These are phyloP conservation scores for Citrus hindsii DNA, from an alignment of 345 rosid genomes.

Conservation along the genomic window DNA sequence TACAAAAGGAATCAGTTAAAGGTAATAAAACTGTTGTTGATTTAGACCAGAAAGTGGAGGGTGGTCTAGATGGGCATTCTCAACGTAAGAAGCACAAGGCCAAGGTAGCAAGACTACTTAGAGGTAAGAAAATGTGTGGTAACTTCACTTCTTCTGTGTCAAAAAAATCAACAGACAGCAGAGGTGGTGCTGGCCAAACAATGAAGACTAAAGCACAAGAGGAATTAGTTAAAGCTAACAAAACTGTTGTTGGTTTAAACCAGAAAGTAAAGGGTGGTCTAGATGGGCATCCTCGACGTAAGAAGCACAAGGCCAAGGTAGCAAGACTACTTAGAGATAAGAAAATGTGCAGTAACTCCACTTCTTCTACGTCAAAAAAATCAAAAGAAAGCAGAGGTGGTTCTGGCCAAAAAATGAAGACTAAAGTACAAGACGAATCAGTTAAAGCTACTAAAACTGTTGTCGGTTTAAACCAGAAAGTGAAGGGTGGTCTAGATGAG, in stretches of 20 bases:
- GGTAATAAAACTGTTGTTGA: conserved; percentile 8
- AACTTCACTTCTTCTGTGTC: background rate
- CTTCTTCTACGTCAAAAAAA: conserved; percentile 5
- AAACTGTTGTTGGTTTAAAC: no score
- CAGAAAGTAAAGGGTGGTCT: no score
- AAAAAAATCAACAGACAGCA: conserved; percentile 25
- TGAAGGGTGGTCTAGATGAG: background rate
- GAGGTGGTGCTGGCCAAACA: background rate
- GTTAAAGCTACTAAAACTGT: conserved; percentile 12
- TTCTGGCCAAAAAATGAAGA: conserved; percentile 1
- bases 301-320: conserved; percentile 41
- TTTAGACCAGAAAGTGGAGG: conserved; percentile 14
- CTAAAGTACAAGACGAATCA: conserved; percentile 1
- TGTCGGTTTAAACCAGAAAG: conserved; percentile 13
- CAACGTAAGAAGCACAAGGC: no score
- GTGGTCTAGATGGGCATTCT: no score
- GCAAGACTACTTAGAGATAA: conserved; percentile 20
- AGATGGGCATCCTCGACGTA: no score
- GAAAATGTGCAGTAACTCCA: conserved; percentile 6
- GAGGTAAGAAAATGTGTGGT: background rate
- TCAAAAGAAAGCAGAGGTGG: background rate
- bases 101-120: no score
- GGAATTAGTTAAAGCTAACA: no score
- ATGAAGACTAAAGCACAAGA: no score
- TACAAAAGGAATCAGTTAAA: conserved; percentile 6